Base-by-base conservation (phyloP, 2,329 filamentous ascomycete genomes). In the Colletotrichum noveboracense region DNA sequence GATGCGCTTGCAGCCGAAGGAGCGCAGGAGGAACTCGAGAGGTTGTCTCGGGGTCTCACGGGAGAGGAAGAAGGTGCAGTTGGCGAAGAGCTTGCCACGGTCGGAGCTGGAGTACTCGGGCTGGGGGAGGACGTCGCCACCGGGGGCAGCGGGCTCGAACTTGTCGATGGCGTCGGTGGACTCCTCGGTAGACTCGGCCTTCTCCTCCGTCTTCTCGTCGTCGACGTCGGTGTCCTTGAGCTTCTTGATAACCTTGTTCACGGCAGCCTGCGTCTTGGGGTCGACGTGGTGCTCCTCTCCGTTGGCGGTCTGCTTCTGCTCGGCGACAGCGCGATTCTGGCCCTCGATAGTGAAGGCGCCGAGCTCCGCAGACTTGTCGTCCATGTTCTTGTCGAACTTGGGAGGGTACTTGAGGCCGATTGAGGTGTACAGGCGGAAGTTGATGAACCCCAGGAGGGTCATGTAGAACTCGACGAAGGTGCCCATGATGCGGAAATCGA, bases 391-490 rank as follows among this genome's bases (percentile, higher is more conserved):
- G 83, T 98, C 95, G 81, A 98, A 98, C 85, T 96, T 98, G 77
- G 97, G 97, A 21, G 97, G 97, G 83, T 99, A 99, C 74, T 98
- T 95, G 77, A 99, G 88, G 10, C 97, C 97, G 78, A 98, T 89
- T 1, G 95, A 93, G 2, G 96, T 98, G 88, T 98, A 99, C 62
- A 99, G 89, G 78, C 95, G 90, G 89, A 96, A 99, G 89, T 99
- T 98, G 86, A 98, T 93, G 82, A 99, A 99, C 76, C 96, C 94
- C 24, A 99, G 89, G 16, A 99, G 90, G 6, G 96, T 98, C 81
- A 97, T 98, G 89, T 99, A 99, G 85, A 99, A 99, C 85, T 99
- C 96, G 78, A 99, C 93, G 83, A 99, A 99, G 6, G 97, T 99
- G 75, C 95, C 96, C 97, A 99, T 99, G 86, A 99, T 99, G 81